These are phyloP conservation scores for Tuctoria greenei DNA, from an alignment of 176 grass and related monocot genomes.

Conservation along the genomic window DNA sequence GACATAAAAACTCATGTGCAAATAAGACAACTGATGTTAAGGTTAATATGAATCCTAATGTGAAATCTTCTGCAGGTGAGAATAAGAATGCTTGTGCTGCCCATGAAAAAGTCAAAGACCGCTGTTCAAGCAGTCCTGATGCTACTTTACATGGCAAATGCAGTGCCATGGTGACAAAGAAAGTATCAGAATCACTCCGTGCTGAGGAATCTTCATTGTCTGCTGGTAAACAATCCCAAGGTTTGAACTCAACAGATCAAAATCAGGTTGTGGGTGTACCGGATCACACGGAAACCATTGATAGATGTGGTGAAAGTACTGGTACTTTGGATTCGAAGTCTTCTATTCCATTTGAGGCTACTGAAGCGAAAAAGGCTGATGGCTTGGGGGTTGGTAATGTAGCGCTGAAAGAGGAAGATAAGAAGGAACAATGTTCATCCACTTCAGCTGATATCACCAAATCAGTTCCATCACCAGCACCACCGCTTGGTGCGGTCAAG, in stretches of 20 bases:
- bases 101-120: constrained; percentile 38
- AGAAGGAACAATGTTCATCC: constrained; percentile 25
- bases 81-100: constrained; percentile 20
- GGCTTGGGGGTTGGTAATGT: neutral
- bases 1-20: constrained; percentile 3
- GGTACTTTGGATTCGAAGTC: constrained; percentile 31
- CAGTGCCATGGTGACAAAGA: constrained; percentile 13
- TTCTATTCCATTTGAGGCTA: constrained; percentile 1
- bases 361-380: constrained; percentile 25
- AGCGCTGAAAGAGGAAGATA: constrained; percentile 25
- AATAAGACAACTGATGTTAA: neutral
- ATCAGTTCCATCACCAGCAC: neutral
- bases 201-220: constrained; percentile 34
- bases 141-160: constrained; percentile 12
- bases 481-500: constrained; percentile 18
- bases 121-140: constrained; percentile 31
- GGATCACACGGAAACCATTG: constrained; percentile 11
- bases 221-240: constrained; percentile 31
- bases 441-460: constrained; percentile 27
- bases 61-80: constrained; percentile 43
- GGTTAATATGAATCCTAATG: constrained; percentile 24
- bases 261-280: constrained; percentile 11
- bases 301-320: constrained; percentile 12
- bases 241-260: constrained; percentile 23
- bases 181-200: constrained; percentile 3